Percentiles rank a stretch among this genome's conserved stretches.
These are phyloP conservation scores for Trapa incisa DNA, from an alignment of 345 rosid species.

Conservation along the genomic window DNA sequence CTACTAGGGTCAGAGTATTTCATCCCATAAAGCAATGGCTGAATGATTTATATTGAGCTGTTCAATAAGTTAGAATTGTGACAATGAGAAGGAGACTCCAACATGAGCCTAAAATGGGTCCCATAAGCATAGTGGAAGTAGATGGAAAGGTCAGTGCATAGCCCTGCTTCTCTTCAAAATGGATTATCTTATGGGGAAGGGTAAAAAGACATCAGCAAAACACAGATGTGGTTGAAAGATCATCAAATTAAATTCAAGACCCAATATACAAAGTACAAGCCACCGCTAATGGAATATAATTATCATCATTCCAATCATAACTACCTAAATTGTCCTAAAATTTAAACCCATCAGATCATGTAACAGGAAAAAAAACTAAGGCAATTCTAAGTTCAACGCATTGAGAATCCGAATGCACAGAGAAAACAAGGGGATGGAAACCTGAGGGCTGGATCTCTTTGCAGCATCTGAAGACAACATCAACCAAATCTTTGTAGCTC, in stretches of 20 bases:
- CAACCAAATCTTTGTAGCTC: constrained; percentile 15
- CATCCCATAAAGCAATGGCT: too few relatives aligned
- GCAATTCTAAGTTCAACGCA: background rate
- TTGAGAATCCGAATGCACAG: constrained; percentile 17
- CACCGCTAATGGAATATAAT: background rate
- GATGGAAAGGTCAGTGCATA: too few relatives aligned
- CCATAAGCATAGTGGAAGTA: too few relatives aligned
- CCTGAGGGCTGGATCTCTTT: constrained; percentile 24
- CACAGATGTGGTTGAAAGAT: too few relatives aligned
- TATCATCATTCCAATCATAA: background rate
- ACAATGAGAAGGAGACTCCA: too few relatives aligned
- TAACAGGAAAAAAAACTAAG: background rate
- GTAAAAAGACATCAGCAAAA: background rate
- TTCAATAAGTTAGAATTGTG: too few relatives aligned
- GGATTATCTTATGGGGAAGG: too few relatives aligned
- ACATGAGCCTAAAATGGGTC: too few relatives aligned
- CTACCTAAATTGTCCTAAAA: background rate
- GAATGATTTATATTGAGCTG: too few relatives aligned
- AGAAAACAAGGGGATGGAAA: constrained; percentile 11
- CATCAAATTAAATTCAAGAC: background rate
- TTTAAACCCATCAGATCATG: background rate
- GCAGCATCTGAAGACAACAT: constrained; percentile 9
- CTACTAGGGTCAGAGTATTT: too few relatives aligned
- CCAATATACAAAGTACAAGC: background rate
- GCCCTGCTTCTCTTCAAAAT: too few relatives aligned